Base-by-base conservation (phyloP, 2,329 filamentous ascomycete species). In the Alternaria ventricosa region DNA sequence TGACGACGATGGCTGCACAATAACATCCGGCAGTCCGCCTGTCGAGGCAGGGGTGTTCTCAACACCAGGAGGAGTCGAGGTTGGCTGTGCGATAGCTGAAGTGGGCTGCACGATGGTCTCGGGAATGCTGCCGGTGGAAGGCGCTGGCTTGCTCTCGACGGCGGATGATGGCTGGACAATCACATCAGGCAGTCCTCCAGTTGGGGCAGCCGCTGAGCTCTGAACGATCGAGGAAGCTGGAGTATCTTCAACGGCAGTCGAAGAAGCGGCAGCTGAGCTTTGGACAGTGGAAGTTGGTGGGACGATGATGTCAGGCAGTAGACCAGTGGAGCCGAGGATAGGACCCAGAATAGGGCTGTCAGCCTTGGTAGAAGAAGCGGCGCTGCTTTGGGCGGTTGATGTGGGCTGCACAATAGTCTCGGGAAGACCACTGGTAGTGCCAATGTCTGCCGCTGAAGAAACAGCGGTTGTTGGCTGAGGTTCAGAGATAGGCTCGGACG, bases 61-160 rank as follows among this genome's bases (percentile, higher is more conserved):
- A 15, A 51, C 6, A 51, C 18, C 23, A 56, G 58, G n/a, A 44
- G 60, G 20, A 20, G 27, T 36, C 5, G 60, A 60, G 30, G 33
- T 43, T 11, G 30, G 28, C n/a, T 41, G 36, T 41, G n/a, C 36
- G 36, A 10, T 27, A 20, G 44, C 13, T 9, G 59, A 58, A 20
- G 43, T 55, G 18, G 61, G 57, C 43, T 63, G 61, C 11, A 76
- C 62, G 25, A 72, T 56, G 22, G 50, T 70, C 51, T 66, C 67
- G 10, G 74, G 72, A 9, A 77, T 27, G 44, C 60, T 63, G 12
- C 75, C 75, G 44, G 66, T 70, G 18, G 73, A 72, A 23, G 36
- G 36, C 36, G 70, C 72, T 28, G 67, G 25, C 28, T 63, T 28
- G 45, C 23, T 30, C 13, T 20, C 44, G 8, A 36, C 36, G 22